Percentiles rank a stretch among this genome's conserved stretches.
Evolutionary conservation across 495 filamentous ascomycete species (phyloP).

Genomic region (Amorphotheca resinae): DNA sequence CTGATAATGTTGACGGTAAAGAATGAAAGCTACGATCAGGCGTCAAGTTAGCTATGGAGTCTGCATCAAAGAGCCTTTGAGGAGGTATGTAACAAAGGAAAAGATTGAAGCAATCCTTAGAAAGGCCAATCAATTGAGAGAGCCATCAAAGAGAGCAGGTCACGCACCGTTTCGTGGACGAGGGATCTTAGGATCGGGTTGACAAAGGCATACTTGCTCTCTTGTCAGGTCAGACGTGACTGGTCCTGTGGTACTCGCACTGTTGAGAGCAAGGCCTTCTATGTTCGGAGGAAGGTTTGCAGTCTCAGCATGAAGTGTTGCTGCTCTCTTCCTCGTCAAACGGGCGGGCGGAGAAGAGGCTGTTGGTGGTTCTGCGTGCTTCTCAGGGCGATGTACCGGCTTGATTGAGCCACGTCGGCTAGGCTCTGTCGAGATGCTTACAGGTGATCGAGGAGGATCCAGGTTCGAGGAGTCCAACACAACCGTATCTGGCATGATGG

Average conservation of each 20-base stretch:
- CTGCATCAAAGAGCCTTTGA: constrained; percentile 11
- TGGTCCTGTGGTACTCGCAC: constrained; percentile 24
- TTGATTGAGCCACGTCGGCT: constrained; percentile 15
- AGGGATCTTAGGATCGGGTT: constrained; percentile 86
- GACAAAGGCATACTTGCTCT: constrained; percentile 73
- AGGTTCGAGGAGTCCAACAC: constrained; percentile 4
- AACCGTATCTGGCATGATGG: constrained; percentile 12
- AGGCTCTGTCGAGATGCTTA: constrained; percentile 16
- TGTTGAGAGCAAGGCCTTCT: constrained; percentile 27
- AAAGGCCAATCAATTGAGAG: constrained; percentile 14
- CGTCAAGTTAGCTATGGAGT: constrained; percentile 5
- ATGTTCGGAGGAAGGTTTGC: constrained; percentile 29
- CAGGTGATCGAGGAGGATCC: constrained; percentile 13
- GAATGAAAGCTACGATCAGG: constrained; percentile 69
- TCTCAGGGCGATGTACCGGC: constrained; percentile 11
- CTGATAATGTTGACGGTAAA: constrained; percentile 93
- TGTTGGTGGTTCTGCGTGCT: constrained; percentile 6
- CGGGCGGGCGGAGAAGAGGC: constrained; percentile 12
- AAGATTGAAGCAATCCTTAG: constrained; percentile 8
- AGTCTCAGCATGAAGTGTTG: constrained; percentile 35
- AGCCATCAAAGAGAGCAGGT: constrained; percentile 10
- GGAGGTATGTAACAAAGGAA: constrained; percentile 19
- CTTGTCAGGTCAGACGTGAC: constrained; percentile 22
- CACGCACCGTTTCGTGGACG: constrained; percentile 87
- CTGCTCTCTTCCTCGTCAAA: constrained; percentile 32